Conservation (phyloP, 2,329 filamentous ascomycete species). For the Escovopsis weberi region DNA sequence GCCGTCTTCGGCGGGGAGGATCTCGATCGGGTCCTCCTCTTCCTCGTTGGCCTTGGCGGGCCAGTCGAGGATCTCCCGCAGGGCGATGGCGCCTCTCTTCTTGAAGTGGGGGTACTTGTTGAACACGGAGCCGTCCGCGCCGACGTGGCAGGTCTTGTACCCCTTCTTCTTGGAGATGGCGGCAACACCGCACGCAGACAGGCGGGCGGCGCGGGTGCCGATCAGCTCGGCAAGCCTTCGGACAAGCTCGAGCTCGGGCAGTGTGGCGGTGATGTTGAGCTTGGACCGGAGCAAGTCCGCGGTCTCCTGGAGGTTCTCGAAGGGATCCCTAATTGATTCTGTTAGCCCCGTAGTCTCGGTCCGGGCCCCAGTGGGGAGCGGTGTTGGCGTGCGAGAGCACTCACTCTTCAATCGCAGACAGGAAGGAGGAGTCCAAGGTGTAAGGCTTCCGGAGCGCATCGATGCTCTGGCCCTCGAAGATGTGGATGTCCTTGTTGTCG, state of each 20-base stretch:
- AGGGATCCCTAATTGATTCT: slow-evolving; percentile 53
- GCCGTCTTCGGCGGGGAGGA: slow-evolving; percentile 85
- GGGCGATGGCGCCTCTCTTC: slow-evolving; percentile 71
- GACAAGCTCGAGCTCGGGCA: slow-evolving; percentile 75
- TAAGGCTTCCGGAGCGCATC: slow-evolving; percentile 72
- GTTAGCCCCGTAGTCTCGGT: slow-evolving; percentile 6
- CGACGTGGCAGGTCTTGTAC: slow-evolving; percentile 78
- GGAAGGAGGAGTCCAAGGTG: slow-evolving; percentile 81
- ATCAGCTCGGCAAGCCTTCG: slow-evolving; percentile 86
- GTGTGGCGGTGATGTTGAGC: slow-evolving; percentile 55
- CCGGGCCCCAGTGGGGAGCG: too few species aligned
- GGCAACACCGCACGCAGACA: slow-evolving; percentile 88
- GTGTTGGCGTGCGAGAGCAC: slow-evolving; percentile 12
- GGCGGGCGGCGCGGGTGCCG: slow-evolving; percentile 80
- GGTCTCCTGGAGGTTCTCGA: slow-evolving; percentile 87
- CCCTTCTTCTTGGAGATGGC: slow-evolving; percentile 96
- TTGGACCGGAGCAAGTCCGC: slow-evolving; percentile 65
- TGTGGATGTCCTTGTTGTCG: slow-evolving; percentile 56
- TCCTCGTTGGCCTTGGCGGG: slow-evolving; percentile 50
- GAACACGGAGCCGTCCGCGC: slow-evolving; percentile 93
- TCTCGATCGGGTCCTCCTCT: slow-evolving; percentile 75
- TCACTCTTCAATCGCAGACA: slow-evolving; percentile 80
- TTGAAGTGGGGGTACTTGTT: slow-evolving; percentile 99
- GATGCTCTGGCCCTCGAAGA: slow-evolving; percentile 78
- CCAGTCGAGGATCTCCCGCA: slow-evolving; percentile 95